A percentile compares a stretch with the other conserved stretches of the same genome.
phyloP scores from a whole-genome alignment of 1,139 yeast genomes.

The Pichia sp. region DNA sequence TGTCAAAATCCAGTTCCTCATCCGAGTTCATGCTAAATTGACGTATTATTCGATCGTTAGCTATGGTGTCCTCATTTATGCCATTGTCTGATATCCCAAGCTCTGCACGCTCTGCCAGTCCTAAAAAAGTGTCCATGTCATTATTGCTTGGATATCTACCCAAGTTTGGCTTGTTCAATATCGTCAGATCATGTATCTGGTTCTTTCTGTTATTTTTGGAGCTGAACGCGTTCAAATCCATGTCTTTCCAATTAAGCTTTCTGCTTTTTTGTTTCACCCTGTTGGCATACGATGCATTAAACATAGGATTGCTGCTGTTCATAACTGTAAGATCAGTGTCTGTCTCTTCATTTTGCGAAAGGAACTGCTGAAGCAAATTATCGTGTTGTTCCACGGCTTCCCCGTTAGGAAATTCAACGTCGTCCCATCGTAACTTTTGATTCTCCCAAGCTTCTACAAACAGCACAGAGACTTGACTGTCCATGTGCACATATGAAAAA shows the following conservation, averaged over 20 bases:
- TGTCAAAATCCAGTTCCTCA: slow-evolving; percentile 6
- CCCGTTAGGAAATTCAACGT: slow-evolving; percentile 31
- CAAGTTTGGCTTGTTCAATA: slow-evolving; percentile 20
- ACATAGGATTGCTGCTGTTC: slow-evolving; percentile 26
- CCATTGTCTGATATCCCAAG: neutral
- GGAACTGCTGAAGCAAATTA: slow-evolving; percentile 28
- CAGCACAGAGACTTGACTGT: slow-evolving; percentile 33
- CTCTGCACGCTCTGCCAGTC: neutral
- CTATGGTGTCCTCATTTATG: neutral
- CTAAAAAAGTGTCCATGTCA: neutral
- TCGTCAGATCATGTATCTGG: slow-evolving; percentile 23
- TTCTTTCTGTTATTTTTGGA: slow-evolving; percentile 18
- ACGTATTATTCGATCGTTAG: neutral
- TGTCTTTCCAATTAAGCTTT: slow-evolving; percentile 34
- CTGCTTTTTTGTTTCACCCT: slow-evolving; percentile 27
- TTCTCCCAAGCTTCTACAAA: slow-evolving; percentile 37
- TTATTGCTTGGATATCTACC: slow-evolving; percentile 4
- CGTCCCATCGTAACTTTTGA: slow-evolving; percentile 37
- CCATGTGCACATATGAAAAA: slow-evolving; percentile 33
- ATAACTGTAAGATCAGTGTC: slow-evolving; percentile 25
- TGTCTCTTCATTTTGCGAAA: slow-evolving; percentile 26
- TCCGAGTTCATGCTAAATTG: slow-evolving; percentile 3
- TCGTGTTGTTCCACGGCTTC: slow-evolving; percentile 18
- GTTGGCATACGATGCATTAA: slow-evolving; percentile 28
- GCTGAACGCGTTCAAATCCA: slow-evolving; percentile 32